These are phyloP conservation scores for Nigrospora sphaerica DNA, from an alignment of 2,329 filamentous ascomycete genomes.

Conservation along the genomic window DNA sequence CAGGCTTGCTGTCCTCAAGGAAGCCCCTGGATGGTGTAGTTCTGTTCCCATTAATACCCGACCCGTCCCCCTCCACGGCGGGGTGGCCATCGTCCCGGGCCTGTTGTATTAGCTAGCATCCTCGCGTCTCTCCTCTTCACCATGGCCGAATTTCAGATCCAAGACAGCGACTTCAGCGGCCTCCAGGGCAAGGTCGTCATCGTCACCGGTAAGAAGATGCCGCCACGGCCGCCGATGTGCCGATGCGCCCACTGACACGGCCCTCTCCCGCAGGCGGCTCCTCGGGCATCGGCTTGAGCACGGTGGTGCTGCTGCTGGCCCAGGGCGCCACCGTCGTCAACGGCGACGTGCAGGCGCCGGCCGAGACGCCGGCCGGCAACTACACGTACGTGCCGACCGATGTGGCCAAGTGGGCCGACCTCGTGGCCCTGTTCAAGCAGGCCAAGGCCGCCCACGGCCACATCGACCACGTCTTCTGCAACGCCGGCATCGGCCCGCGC, in stretches of 20 bases:
- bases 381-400: constrained; percentile 37
- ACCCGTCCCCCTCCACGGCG: too few species aligned
- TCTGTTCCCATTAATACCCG: too few species aligned
- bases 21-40: too few species aligned
- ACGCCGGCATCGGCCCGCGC: constrained; percentile 45
- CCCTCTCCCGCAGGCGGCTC: constrained; percentile 36
- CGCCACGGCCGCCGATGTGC: neutral
- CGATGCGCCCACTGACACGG: constrained; percentile 3
- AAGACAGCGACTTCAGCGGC: constrained; percentile 31
- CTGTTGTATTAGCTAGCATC: too few species aligned
- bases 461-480: constrained; percentile 70
- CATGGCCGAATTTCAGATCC: constrained; percentile 38
- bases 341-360: constrained; percentile 41
- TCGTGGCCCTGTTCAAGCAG: constrained; percentile 43
- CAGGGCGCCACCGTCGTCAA: constrained; percentile 48
- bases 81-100: too few species aligned
- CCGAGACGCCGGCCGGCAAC: constrained; percentile 11
- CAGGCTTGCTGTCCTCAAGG: too few species aligned
- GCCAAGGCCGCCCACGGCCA: constrained; percentile 59
- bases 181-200: constrained; percentile 44
- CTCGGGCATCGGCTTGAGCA: constrained; percentile 54
- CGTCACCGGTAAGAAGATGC: constrained; percentile 35
- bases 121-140: too few species aligned
- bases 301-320: constrained; percentile 41
- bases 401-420: constrained; percentile 41